phyloP scores from a whole-genome alignment of 192 early-diverging fungal genomes.

The Allomyces arbusculus region DNA sequence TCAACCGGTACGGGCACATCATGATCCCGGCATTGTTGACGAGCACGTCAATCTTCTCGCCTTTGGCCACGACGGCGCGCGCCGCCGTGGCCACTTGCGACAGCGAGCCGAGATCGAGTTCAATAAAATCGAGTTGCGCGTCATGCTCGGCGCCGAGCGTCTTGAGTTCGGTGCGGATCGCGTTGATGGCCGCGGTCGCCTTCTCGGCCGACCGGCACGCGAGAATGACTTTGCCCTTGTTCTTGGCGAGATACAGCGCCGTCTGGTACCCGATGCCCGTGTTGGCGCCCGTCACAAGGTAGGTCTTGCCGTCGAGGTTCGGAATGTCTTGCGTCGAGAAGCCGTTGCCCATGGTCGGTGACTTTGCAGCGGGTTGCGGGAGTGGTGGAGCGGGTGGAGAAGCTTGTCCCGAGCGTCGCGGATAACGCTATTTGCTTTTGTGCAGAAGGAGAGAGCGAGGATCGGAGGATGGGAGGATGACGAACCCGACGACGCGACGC shows the following conservation, averaged over 20 bases:
- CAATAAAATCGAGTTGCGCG: slow-evolving; percentile 12
- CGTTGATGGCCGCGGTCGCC: slow-evolving; percentile 3
- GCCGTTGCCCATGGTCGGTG: neutral
- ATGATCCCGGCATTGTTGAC: slow-evolving; percentile 21
- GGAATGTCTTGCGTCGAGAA: neutral
- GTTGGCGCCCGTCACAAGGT: neutral
- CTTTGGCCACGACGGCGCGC: slow-evolving; percentile 1
- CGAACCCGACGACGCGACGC: too few species aligned
- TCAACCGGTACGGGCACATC: slow-evolving; percentile 11
- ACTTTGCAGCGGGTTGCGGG: too few species aligned
- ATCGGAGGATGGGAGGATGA: too few species aligned
- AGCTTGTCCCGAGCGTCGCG: too few species aligned
- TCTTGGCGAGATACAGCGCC: neutral
- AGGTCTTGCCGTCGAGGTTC: neutral
- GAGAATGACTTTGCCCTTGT: neutral
- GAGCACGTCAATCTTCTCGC: slow-evolving; percentile 14
- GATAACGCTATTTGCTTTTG: too few species aligned
- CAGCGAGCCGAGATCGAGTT: slow-evolving; percentile 16
- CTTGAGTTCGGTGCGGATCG: slow-evolving; percentile 4
- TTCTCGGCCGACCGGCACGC: neutral
- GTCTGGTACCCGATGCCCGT: neutral
- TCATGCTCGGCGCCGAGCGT: slow-evolving; percentile 5
- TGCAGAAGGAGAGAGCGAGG: too few species aligned
- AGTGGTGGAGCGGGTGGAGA: too few species aligned
- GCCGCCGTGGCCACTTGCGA: slow-evolving; percentile 7